Base-by-base conservation (phyloP, 2,329 filamentous ascomycete species). In the Calonectria henricotiae region DNA sequence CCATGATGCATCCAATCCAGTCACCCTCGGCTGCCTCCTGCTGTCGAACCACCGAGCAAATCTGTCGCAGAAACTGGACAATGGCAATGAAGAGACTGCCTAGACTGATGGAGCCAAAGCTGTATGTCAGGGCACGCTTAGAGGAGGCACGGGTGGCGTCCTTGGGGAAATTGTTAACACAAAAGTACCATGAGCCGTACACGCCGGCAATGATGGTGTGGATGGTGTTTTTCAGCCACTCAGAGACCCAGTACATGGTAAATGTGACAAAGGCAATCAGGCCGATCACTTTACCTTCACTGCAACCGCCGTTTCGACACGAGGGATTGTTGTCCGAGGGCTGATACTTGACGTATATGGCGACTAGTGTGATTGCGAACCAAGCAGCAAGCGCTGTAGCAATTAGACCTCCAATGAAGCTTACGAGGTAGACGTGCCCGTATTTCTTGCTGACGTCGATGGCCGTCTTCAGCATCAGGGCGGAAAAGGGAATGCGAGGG, bases 121-220 rank as follows among this genome's bases (percentile, higher is more conserved):
- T 96, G 85, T 96, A 96, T 1, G 96, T 98, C 71, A 96, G 86
- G 0, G 95, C 90, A 15, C 96, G 90, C 76, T 89, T 92, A 73
- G 96, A 89, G 0, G 96, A 93, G n/a, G 94, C 93, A 13, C 94
- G 90, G 0, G 96, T 98, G 0, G 94, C 91, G 12, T 91, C 91
- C 72, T 89, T 91, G 35, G 95, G 94, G 77, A 94, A 93, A 49
- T 90, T 89, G 68, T 87, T 83, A 0, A 89, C 82, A 73, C 89
- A 92, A 80, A 97, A 98, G 84, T 97, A 98, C 96, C 96, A 98
- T 0, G 93, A 92, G 1, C 94, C 95, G 77, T 97, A 98, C 0
- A 98, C 91, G 0, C 96, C 95, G 0, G 94, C 93, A 69, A 98
- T 93, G 27, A 91, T 95, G 2, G 92, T 93, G 80, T 98, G 95